phyloP scores from a whole-genome alignment of 2,329 filamentous ascomycete species.

The Neonectria coccinea region DNA sequence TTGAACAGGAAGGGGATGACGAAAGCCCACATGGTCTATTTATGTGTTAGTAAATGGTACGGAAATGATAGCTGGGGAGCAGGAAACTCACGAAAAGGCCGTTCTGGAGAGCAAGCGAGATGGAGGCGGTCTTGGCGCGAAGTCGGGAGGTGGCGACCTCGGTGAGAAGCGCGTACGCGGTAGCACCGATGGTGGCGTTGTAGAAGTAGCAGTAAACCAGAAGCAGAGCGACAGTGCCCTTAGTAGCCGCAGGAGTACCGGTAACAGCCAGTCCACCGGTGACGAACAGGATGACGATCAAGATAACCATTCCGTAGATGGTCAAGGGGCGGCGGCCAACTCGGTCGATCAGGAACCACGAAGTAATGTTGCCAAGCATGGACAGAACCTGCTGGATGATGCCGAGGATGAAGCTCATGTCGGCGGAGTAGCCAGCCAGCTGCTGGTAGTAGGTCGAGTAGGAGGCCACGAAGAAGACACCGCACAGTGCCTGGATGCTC shows the following conservation, averaged over 20 bases:
- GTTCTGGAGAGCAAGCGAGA: conserved; percentile 35
- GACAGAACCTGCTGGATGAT: conserved; percentile 36
- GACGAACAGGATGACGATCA: conserved; percentile 30
- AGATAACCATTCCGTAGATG: conserved; percentile 26
- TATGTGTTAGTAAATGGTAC: neutral
- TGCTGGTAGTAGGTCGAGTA: conserved; percentile 39
- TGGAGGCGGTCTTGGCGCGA: conserved; percentile 35
- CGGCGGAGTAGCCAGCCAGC: conserved; percentile 33
- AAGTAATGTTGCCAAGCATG: conserved; percentile 34
- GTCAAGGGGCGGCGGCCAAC: conserved; percentile 33
- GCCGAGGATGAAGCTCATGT: conserved; percentile 32
- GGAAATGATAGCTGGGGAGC: too few species aligned
- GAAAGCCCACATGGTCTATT: conserved; percentile 37
- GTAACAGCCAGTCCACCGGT: conserved; percentile 33
- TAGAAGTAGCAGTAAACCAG: conserved; percentile 36
- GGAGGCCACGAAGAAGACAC: conserved; percentile 33
- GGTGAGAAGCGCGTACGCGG: conserved; percentile 33
- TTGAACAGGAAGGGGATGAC: conserved; percentile 40
- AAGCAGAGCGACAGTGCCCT: conserved; percentile 31
- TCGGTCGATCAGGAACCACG: conserved; percentile 37
- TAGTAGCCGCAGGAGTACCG: conserved; percentile 28
- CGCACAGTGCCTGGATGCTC: conserved; percentile 33
- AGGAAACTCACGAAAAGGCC: conserved; percentile 32
- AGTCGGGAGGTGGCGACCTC: conserved; percentile 36
- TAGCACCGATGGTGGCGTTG: conserved; percentile 38